Conservation (phyloP, 805 yeast species). For the Grigorovia humatica region DNA sequence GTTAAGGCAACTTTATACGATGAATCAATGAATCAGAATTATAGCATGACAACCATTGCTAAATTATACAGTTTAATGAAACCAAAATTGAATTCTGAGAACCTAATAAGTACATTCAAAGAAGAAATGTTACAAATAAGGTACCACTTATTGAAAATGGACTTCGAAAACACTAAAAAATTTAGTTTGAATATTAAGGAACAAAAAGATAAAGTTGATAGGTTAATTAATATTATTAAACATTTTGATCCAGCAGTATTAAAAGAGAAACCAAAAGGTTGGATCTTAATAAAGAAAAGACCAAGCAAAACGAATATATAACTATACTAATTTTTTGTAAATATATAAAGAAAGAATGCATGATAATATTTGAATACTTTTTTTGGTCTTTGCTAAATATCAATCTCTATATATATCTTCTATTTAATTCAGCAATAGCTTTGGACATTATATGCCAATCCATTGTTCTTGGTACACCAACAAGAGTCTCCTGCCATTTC, state of each 20-base stretch:
- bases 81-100: constrained; percentile 9
- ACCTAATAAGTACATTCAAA: constrained; percentile 3
- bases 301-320: background rate
- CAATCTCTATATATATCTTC: constrained; percentile 40
- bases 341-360: background rate
- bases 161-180: background rate
- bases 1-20: constrained; percentile 16
- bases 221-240: background rate
- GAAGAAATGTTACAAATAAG: constrained; percentile 8
- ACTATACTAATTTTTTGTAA: background rate
- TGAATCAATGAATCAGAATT: constrained; percentile 6
- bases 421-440: constrained; percentile 69
- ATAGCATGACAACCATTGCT: constrained; percentile 11
- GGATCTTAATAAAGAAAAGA: constrained; percentile 2
- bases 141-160: constrained; percentile 1
- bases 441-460: constrained; percentile 87
- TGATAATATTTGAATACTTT: background rate
- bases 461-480: constrained; percentile 40
- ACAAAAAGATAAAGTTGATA: background rate
- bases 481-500: constrained; percentile 35
- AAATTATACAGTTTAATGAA: constrained; percentile 16
- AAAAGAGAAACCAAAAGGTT: background rate
- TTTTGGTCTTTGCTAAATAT: background rate
- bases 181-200: background rate
- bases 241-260: background rate